Conservation (phyloP, 805 yeast genomes). For the Nakazawaea holstii region DNA sequence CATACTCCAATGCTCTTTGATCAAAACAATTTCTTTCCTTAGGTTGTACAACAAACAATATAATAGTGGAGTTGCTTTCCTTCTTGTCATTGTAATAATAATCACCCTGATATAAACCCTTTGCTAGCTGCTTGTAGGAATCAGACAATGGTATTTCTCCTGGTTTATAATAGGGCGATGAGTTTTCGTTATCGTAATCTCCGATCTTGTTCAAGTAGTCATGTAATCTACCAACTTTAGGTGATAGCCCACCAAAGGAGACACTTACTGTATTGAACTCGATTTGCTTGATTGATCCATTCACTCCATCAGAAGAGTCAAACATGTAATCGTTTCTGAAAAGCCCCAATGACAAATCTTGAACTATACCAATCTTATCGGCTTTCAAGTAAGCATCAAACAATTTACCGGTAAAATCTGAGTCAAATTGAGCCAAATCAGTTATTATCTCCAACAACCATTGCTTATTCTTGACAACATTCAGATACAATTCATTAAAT, state of each 20-base stretch:
- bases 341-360: conserved; percentile 71
- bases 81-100: conserved; percentile 39
- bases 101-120: conserved; percentile 66
- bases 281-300: conserved; percentile 71
- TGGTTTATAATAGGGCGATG: conserved; percentile 36
- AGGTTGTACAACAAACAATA: conserved; percentile 78
- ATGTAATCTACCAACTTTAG: conserved; percentile 77
- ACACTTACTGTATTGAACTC: conserved; percentile 96
- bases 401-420: conserved; percentile 77
- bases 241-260: conserved; percentile 87
- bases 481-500: conserved; percentile 73
- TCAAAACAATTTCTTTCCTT: conserved; percentile 87
- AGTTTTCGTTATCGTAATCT: conserved; percentile 38
- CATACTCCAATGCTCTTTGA: conserved; percentile 79
- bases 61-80: conserved; percentile 37
- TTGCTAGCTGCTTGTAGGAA: conserved; percentile 57
- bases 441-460: conserved; percentile 61
- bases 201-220: conserved; percentile 56
- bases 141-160: conserved; percentile 56
- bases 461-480: conserved; percentile 47
- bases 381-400: conserved; percentile 55
- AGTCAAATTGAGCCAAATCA: conserved; percentile 53
- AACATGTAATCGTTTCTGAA: conserved; percentile 89
- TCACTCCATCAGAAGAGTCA: conserved; percentile 38
- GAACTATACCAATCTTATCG: conserved; percentile 43